Base-by-base conservation (phyloP, 2,329 filamentous ascomycete genomes). In the Beauveria pseudobassiana region DNA sequence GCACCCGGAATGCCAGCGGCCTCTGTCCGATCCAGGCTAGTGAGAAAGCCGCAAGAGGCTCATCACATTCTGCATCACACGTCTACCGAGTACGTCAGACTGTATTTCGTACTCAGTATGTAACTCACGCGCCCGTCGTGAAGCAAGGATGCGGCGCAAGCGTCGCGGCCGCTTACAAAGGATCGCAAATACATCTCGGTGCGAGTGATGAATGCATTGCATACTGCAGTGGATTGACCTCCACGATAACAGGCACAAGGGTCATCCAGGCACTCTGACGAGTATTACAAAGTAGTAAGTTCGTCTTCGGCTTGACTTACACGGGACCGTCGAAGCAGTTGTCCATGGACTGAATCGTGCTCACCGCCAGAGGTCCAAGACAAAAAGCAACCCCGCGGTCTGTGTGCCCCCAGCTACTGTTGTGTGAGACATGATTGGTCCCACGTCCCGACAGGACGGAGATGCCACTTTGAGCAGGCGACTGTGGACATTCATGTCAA, bases 341-440 rank as follows among this genome's bases (percentile, higher is more conserved):
- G 22, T 22, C 22, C 7, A 42, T 30, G 30, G 42, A 55, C 50
- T 5, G 34, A 14, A 38, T 61, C 42, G 28, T 34, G 14, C 43
- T 56, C 45, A 61, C 59, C 59, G 59, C 59, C 50, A 55, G 40
- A 51, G 42, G 22, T 59, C 20, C 46, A 12, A 34, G 30, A 42
- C 28, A 56, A n/a, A 26, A 30, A n/a, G 10, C 49, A 40, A 26
- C 34, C 24, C 16, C 30, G 20, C 28, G 46, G 46, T 30, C 46
- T 43, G 56, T 48, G 56, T 43, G 18, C 20, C 22, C 9, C 55
- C 46, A 43, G 46, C 16, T 43, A 51, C 1, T 38, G 34, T 14
- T 38, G 1, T 38, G 12, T 38, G 30, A 56, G 46, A 51, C 46
- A 58, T 9, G 22, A 48, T 24, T 20, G 34, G 30, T 12, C 30